Conservation (phyloP, 2,329 filamentous ascomycete species). For the Lasiodiplodia citricola region DNA sequence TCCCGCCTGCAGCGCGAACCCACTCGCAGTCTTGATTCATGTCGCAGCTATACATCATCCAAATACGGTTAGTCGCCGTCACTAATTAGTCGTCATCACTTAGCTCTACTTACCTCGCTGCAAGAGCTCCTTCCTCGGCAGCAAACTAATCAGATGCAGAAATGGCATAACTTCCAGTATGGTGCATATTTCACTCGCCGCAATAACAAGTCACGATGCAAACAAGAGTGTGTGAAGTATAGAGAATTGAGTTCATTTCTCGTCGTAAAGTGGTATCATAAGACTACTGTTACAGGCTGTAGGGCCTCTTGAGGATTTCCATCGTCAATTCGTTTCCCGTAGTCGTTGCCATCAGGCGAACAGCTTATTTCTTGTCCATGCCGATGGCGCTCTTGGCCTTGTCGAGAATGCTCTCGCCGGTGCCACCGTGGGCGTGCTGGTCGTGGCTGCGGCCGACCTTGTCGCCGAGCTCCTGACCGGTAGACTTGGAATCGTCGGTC, state of each 20-base stretch:
- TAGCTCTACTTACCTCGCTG: too few species aligned
- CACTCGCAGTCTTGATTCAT: too few species aligned
- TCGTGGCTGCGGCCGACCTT: conserved; percentile 48
- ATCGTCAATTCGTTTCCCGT: background rate
- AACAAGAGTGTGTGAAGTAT: too few species aligned
- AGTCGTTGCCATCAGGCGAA: background rate
- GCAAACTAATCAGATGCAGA: too few species aligned
- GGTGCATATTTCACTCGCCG: background rate
- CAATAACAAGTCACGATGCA: background rate
- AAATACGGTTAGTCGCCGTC: too few species aligned
- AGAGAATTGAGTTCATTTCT: background rate
- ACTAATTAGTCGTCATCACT: too few species aligned
- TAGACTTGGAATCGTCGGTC: conserved; percentile 62
- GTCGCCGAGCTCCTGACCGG: conserved; percentile 54
- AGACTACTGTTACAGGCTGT: conserved; percentile 16
- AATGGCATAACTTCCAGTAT: background rate
- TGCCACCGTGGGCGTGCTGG: conserved; percentile 43
- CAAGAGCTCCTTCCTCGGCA: too few species aligned
- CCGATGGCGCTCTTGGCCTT: conserved; percentile 57
- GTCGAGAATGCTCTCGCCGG: conserved; percentile 48
- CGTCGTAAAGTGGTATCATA: conserved; percentile 26
- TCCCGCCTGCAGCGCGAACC: too few species aligned
- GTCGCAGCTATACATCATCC: too few species aligned
- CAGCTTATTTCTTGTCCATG: conserved; percentile 46
- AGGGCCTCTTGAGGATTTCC: background rate